Conservation (phyloP, 805 yeast species). For the Saccharomycopsis guyanensis region DNA sequence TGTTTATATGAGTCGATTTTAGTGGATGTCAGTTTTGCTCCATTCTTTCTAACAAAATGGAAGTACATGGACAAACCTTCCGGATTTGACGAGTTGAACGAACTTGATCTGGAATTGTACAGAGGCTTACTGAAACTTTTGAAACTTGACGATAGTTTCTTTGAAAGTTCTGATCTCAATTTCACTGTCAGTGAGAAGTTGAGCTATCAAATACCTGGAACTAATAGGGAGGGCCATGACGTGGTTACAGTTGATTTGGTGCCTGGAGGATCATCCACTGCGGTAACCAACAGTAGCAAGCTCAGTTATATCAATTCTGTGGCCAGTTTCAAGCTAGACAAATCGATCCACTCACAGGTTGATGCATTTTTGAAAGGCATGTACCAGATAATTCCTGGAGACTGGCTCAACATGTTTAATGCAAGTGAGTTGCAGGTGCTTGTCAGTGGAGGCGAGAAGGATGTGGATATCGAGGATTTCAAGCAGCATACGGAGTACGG, state of each 20-base stretch:
- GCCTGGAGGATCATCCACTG: conserved; percentile 46
- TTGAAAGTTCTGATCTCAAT: conserved; percentile 49
- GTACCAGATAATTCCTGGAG: conserved; percentile 54
- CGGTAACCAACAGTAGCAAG: conserved; percentile 55
- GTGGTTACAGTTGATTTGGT: conserved; percentile 47
- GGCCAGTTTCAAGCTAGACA: conserved; percentile 73
- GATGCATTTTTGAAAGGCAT: conserved; percentile 64
- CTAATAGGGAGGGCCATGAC: conserved; percentile 19
- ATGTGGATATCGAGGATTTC: conserved; percentile 67
- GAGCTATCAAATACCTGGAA: conserved; percentile 18
- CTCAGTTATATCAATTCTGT: conserved; percentile 69
- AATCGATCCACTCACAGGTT: conserved; percentile 49
- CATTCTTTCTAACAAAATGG: conserved; percentile 75
- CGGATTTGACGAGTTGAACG: conserved; percentile 71
- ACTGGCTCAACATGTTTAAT: conserved; percentile 81
- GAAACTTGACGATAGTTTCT: conserved; percentile 44
- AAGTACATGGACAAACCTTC: conserved; percentile 27
- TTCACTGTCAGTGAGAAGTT: conserved; percentile 55
- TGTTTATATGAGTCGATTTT: conserved; percentile 79
- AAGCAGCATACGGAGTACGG: conserved; percentile 54
- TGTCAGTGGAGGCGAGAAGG: conserved; percentile 71
- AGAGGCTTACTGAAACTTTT: conserved; percentile 55
- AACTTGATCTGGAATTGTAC: conserved; percentile 64
- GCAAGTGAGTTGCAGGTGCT: conserved; percentile 76
- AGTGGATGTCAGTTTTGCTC: conserved; percentile 78